Base-by-base conservation (phyloP, 2,329 filamentous ascomycete species). In the Acrocalymma vagum region DNA sequence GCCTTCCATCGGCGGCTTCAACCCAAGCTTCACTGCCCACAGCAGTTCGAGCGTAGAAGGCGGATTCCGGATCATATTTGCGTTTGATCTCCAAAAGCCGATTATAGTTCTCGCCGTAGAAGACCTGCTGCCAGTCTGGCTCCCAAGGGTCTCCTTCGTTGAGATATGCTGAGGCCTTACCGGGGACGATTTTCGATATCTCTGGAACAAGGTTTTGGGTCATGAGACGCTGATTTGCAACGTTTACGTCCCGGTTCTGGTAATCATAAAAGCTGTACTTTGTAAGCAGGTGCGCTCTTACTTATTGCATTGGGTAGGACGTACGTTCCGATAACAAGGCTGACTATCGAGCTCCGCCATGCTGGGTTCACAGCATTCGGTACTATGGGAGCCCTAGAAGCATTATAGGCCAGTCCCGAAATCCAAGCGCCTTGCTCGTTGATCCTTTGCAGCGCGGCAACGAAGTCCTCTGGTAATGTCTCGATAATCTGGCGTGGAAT, bases 291-390 rank as follows among this genome's bases (percentile, higher is more conserved):
- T 48, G 43, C 0, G 44, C 16, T 0, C 25, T 24, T 4, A 49
- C 40, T 1, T 29, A 17, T 13, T 22, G 26, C 17, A 11, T 15
- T 15, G 1, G 51, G 31, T 13, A 45, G 42, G 7, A 47, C 21
- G 11, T 41, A 29, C 40, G 39, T 42, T 6, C 38, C 38, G 5
- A 51, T 42, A 27, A 59, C 59, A 21, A 58, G 48, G 36, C 62
- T 56, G 18, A 62, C 43, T 5, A 63, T 34, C 1, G 55, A 23
- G n/a, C 15, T 55, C 28, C 60, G 53, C 49, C 51, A 63, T 5
- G 60, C 60, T 6, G 60, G 52, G 21, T 59, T 60, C 1, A 63
- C 53, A 5, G 58, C 51, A 26, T 60, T 63, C n/a, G n/a, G n/a
- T n/a, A n/a, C n/a, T n/a, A n/a, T n/a, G n/a, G n/a, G n/a, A n/a